Evolutionary conservation across 179 eudicot species (phyloP), one percentile per base, ranked within the genome.

Genomic region (Silene coronaria): DNA sequence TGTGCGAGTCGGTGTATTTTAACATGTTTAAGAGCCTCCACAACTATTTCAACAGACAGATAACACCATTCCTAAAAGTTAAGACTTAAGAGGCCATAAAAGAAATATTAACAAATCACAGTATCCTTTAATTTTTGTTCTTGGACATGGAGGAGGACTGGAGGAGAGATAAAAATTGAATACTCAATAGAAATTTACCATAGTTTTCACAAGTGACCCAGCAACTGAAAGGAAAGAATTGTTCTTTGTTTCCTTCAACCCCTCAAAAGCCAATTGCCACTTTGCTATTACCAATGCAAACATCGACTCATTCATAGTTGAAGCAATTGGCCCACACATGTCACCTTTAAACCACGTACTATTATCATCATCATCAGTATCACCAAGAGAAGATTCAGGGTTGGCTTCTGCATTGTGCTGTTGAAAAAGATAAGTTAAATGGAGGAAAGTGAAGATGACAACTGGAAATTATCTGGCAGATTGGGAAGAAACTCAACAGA

Each of bases 241-340:
- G 79, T 93, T 87, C 77, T 91, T 92, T 26, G 89, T 87, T 85
- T 93, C 90, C 88, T 96, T 96, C 85, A 96, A 81, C 81, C 89
- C 86, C 45, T 93, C 99, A 84, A 89, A 91, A 71, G 97, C 89
- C 77, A 81, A 76, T 51, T 87, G 95, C 99, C 99, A 96, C 85
- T 89, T 92, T 67, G 88, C 85, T 77, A 86, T 71, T 38, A 91
- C 92, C 71, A 96, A 74, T 59, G 75, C 86, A 78, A 96, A 93
- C 99, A 93, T 93, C 67, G 97, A 84, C 72, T 89, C 93, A 42
- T 89, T 93, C 91, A 96, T 81, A 7, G 96, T 83, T 81, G 90
- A 91, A 3, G 97, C 93, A 79, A 96, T 79, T 76, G 99, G 92
- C 28, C 97, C 99, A 70, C 96, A 89, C 74, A 93, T 85, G 71